phyloP scores from a whole-genome alignment of 768 basidiomycete species.

The Hypholoma sublateritium region DNA sequence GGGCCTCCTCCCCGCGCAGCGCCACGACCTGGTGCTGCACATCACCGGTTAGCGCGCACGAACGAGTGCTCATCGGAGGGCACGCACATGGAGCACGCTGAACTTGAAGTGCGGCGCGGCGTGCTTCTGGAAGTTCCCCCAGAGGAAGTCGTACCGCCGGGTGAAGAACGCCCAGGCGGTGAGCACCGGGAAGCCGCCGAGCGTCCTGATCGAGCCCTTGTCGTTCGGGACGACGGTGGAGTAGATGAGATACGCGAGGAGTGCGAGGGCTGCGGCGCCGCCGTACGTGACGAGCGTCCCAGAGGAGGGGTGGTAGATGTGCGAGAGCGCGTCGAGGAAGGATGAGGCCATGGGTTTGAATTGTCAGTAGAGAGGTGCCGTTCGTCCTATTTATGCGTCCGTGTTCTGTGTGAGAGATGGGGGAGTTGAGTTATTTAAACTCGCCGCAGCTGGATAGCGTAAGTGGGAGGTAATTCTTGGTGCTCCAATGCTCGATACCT shows the following conservation, averaged over 20 bases:
- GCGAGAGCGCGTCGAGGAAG: not conserved
- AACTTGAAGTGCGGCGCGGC: constrained; percentile 27
- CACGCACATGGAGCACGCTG: constrained; percentile 26
- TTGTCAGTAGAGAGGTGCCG: not conserved
- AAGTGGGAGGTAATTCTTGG: too few species aligned
- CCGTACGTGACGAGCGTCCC: not conserved
- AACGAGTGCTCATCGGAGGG: not conserved
- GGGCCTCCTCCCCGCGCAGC: not conserved
- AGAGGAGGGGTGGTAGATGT: not conserved
- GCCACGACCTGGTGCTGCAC: constrained; percentile 22
- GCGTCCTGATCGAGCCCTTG: constrained; percentile 11
- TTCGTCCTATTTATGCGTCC: not conserved
- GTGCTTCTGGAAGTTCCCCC: constrained; percentile 23
- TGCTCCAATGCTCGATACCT: too few species aligned
- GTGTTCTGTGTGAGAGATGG: too few species aligned
- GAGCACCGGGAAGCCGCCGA: constrained; percentile 27
- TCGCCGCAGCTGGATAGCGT: too few species aligned
- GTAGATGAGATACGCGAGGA: constrained; percentile 1
- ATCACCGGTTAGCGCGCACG: not conserved
- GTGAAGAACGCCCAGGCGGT: constrained; percentile 33
- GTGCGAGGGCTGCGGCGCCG: not conserved
- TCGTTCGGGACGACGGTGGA: not conserved
- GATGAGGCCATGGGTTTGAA: not conserved
- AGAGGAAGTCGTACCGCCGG: constrained; percentile 30
- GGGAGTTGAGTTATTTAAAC: too few species aligned